These are phyloP conservation scores for Stephania japonica DNA, from an alignment of 164 flowering plant species.

Conservation along the genomic window DNA sequence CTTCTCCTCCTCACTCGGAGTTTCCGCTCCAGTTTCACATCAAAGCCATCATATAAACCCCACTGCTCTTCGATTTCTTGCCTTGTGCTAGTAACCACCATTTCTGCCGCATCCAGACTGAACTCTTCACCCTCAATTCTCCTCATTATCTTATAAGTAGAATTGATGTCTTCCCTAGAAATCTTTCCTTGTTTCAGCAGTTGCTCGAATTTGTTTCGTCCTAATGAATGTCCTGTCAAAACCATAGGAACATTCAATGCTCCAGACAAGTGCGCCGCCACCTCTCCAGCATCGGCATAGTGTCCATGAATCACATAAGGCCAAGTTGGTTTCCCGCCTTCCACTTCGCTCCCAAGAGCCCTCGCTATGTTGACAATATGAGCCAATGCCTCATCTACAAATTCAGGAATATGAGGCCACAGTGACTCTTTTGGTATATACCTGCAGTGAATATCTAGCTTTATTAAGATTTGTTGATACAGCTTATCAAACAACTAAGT, in stretches of 20 bases:
- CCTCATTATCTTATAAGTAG: slow-evolving; percentile 72
- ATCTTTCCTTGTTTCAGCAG: slow-evolving; percentile 72
- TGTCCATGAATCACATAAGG: slow-evolving; percentile 87
- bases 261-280: slow-evolving; percentile 64
- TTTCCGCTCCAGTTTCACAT: slow-evolving; percentile 70
- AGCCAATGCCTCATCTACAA: slow-evolving; percentile 62
- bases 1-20: slow-evolving; percentile 62
- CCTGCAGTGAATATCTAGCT: slow-evolving; percentile 17
- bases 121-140: slow-evolving; percentile 81
- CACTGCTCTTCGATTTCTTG: slow-evolving; percentile 94
- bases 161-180: slow-evolving; percentile 59
- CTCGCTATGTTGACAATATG: slow-evolving; percentile 72
- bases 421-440: slow-evolving; percentile 72
- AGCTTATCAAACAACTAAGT: background rate
- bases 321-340: slow-evolving; percentile 60
- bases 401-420: slow-evolving; percentile 80
- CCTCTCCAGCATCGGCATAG: slow-evolving; percentile 85
- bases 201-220: slow-evolving; percentile 83
- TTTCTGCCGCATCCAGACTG: slow-evolving; percentile 72
- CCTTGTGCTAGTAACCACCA: slow-evolving; percentile 86
- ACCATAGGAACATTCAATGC: slow-evolving; percentile 80
- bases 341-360: slow-evolving; percentile 55
- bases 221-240: slow-evolving; percentile 76
- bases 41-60: slow-evolving; percentile 87
- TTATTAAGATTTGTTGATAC: background rate